A percentile compares a stretch with the other conserved stretches of the same genome.
These are phyloP conservation scores for Penicillium janthinellum DNA, from an alignment of 2,329 filamentous ascomycete genomes.

Conservation along the genomic window DNA sequence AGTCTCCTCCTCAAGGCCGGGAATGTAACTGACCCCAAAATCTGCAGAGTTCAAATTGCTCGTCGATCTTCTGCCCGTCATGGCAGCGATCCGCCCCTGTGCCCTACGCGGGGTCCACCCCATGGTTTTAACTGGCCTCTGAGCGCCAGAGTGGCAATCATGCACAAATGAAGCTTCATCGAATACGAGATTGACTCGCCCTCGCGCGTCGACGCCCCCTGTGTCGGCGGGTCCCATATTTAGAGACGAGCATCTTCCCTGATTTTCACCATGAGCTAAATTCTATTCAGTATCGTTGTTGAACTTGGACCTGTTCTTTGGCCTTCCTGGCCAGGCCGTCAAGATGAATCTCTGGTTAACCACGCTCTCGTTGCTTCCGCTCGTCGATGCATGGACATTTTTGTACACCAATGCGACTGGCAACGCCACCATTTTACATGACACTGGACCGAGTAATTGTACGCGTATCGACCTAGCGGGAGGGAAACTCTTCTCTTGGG, in stretches of 20 bases:
- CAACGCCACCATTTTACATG: constrained; percentile 13
- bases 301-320: neutral
- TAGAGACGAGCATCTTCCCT: neutral
- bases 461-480: constrained; percentile 12
- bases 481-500: constrained; percentile 18
- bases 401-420: constrained; percentile 17
- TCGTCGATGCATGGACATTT: constrained; percentile 20
- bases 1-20: neutral
- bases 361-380: constrained; percentile 1
- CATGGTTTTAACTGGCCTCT: neutral
- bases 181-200: neutral
- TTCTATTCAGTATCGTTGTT: neutral
- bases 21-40: neutral
- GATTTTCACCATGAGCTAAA: neutral
- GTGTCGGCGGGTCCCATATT: neutral
- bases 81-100: neutral
- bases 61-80: neutral
- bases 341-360: neutral
- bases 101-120: neutral
- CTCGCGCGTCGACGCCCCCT: neutral
- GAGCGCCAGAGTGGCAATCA: neutral
- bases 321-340: neutral
- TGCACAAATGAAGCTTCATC: neutral
- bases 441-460: constrained; percentile 9
- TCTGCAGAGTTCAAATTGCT: neutral